phyloP scores from a whole-genome alignment of 2,329 filamentous ascomycete genomes.

The Geosmithia putterillii region DNA sequence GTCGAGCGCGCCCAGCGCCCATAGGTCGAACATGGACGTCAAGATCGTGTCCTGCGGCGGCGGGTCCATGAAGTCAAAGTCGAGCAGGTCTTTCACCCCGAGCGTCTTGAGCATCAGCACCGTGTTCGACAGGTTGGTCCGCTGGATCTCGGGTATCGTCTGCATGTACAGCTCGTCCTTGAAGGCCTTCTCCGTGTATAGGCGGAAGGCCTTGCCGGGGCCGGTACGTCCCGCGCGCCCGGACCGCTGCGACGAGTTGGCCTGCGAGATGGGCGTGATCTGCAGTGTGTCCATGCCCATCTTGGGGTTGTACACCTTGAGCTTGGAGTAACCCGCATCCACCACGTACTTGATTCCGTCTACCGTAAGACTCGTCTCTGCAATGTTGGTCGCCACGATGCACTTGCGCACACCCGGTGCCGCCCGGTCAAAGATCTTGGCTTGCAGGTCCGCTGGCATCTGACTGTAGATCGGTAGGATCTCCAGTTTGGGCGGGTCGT shows the following conservation, averaged over 20 bases:
- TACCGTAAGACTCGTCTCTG: slow-evolving; percentile 93
- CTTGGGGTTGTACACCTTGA: slow-evolving; percentile 96
- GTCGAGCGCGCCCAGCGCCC: slow-evolving; percentile 87
- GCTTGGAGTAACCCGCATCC: slow-evolving; percentile 88
- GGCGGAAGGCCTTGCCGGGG: slow-evolving; percentile 85
- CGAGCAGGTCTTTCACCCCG: slow-evolving; percentile 83
- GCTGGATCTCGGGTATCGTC: slow-evolving; percentile 94
- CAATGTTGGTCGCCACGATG: slow-evolving; percentile 97
- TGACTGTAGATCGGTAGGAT: slow-evolving; percentile 98
- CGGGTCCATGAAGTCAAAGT: slow-evolving; percentile 99
- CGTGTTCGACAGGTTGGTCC: slow-evolving; percentile 90
- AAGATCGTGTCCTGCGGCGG: slow-evolving; percentile 96
- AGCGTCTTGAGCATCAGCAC: slow-evolving; percentile 89
- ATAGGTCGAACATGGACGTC: slow-evolving; percentile 93
- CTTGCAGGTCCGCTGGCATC: slow-evolving; percentile 95
- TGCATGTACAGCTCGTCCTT: slow-evolving; percentile 94
- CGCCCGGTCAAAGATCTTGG: slow-evolving; percentile 93
- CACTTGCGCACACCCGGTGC: slow-evolving; percentile 87
- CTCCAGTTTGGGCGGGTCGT: slow-evolving; percentile 87
- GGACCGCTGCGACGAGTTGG: slow-evolving; percentile 86
- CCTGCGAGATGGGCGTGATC: slow-evolving; percentile 94
- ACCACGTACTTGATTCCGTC: slow-evolving; percentile 99
- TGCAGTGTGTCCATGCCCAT: slow-evolving; percentile 99
- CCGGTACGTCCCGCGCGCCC: slow-evolving; percentile 90
- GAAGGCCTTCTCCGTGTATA: slow-evolving; percentile 90